Conservation (phyloP, 2,329 filamentous ascomycete species). For the Colletotrichum abscissum region DNA sequence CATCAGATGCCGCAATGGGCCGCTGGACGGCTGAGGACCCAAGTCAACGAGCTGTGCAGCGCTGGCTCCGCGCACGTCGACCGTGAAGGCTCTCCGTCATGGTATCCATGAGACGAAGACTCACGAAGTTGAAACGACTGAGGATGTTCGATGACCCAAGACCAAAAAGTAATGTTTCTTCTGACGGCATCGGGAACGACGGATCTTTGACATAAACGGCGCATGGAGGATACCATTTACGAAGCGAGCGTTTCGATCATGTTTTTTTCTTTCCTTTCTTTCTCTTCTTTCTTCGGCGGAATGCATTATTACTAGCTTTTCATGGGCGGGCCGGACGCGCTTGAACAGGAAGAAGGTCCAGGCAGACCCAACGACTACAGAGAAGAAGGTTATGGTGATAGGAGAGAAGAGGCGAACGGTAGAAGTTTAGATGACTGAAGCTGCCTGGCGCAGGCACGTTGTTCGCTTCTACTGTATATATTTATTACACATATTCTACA, state of each 20-base stretch:
- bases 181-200: neutral
- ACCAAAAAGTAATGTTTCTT: neutral
- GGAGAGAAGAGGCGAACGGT: neutral
- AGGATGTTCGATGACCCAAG: neutral
- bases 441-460: conserved; percentile 25
- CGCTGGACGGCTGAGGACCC: conserved; percentile 74
- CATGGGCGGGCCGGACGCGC: conserved; percentile 14
- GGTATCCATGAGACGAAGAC: neutral
- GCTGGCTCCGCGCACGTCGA: conserved; percentile 65
- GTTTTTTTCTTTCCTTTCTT: neutral
- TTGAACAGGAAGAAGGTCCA: neutral
- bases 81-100: conserved; percentile 5
- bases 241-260: neutral
- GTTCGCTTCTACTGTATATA: conserved; percentile 4
- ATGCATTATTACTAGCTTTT: neutral
- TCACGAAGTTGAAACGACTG: neutral
- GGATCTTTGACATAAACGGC: conserved; percentile 20
- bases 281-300: neutral
- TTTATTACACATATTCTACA: neutral
- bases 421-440: neutral
- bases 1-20: conserved; percentile 64
- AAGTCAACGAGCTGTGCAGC: conserved; percentile 65
- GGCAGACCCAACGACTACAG: neutral
- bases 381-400: neutral
- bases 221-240: conserved; percentile 27